Evolutionary conservation across 2,329 filamentous ascomycete species (phyloP), one percentile per base, ranked within the genome.

Genomic region (Penicillium sp.): DNA sequence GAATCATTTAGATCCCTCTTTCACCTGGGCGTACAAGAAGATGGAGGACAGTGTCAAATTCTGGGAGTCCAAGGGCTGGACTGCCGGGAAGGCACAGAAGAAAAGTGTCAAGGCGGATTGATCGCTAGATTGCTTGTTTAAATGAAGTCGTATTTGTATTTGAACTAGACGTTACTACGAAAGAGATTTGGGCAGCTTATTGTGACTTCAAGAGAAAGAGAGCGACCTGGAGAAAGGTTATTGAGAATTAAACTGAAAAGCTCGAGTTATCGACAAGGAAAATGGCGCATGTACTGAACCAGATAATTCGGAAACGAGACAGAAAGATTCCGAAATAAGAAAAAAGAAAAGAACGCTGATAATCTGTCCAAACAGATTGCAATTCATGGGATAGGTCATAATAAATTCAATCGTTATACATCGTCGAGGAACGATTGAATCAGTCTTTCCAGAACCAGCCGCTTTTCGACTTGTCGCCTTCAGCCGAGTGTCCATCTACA

Each of bases 11-110:
- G 66, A 72, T 42, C 68, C 67, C 3, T 60, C 66, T 20, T 72
- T 78, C 47, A 67, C 64, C 10, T 75, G 71, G 62, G 72, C 75
- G 28, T 72, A 76, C 55, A 66, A 70, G 51, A 77, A 78, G 61
- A 78, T 79, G 57, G 74, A 78, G 59, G 66, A 69, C 27, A 70
- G 72, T 53, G 64, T 78, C 9, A 64, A 69, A 55, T 66, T 64
- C 53, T 72, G 74, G 67, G 73, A 77, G 48, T 66, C 67, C 6
- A 66, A 59, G 44, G 65, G 66, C 9, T 67, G 65, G 64, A 66
- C 60, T 25, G 50, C 59, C 4, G 63, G 60, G 1, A 66, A 67
- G 47, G 60, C 58, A n/a, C 60, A 63, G 51, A 68, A 66, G 58
- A 68, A 68, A 57, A 67, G 60, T 42, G 66, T 68, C 15, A 68